Percentiles rank a stretch among this genome's conserved stretches.
phyloP scores from a whole-genome alignment of 1,284 basidiomycete genomes.

The Ganoderma meredithae region DNA sequence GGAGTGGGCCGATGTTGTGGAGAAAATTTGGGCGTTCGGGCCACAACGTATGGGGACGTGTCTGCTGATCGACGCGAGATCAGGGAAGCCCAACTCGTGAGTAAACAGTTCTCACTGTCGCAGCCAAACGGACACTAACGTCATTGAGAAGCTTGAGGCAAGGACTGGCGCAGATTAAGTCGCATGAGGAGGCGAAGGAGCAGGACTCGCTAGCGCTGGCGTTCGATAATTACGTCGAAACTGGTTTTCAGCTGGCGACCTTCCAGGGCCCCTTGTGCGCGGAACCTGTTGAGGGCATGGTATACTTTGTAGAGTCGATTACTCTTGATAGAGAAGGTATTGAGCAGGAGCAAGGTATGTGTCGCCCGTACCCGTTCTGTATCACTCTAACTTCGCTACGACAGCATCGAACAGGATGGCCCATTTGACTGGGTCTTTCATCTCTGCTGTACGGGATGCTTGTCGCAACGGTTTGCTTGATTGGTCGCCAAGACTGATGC shows the following conservation, averaged over 20 bases:
- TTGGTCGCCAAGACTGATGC: slow-evolving; percentile 97
- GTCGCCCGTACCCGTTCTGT: background rate
- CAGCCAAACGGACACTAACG: slow-evolving; percentile 16
- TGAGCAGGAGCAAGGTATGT: slow-evolving; percentile 69
- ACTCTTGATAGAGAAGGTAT: slow-evolving; percentile 68
- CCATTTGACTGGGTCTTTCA: slow-evolving; percentile 89
- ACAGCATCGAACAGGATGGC: slow-evolving; percentile 41
- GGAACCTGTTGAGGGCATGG: slow-evolving; percentile 95
- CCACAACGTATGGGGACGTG: slow-evolving; percentile 90
- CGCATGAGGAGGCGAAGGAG: slow-evolving; percentile 34
- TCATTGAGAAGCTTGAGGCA: slow-evolving; percentile 54
- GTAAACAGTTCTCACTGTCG: slow-evolving; percentile 38
- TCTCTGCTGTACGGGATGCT: slow-evolving; percentile 89
- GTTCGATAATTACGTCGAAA: slow-evolving; percentile 87
- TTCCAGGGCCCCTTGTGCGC: slow-evolving; percentile 95
- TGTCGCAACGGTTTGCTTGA: slow-evolving; percentile 91
- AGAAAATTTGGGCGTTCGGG: slow-evolving; percentile 91
- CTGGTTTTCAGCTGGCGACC: slow-evolving; percentile 94
- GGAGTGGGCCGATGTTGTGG: slow-evolving; percentile 82
- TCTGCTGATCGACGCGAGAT: slow-evolving; percentile 80
- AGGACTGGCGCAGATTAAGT: slow-evolving; percentile 52
- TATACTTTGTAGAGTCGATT: slow-evolving; percentile 87
- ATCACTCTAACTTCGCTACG: background rate
- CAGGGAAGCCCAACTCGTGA: slow-evolving; percentile 59
- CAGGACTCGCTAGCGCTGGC: slow-evolving; percentile 48